phyloP scores from a whole-genome alignment of 768 basidiomycete genomes.

The Tephrocybe sp. region DNA sequence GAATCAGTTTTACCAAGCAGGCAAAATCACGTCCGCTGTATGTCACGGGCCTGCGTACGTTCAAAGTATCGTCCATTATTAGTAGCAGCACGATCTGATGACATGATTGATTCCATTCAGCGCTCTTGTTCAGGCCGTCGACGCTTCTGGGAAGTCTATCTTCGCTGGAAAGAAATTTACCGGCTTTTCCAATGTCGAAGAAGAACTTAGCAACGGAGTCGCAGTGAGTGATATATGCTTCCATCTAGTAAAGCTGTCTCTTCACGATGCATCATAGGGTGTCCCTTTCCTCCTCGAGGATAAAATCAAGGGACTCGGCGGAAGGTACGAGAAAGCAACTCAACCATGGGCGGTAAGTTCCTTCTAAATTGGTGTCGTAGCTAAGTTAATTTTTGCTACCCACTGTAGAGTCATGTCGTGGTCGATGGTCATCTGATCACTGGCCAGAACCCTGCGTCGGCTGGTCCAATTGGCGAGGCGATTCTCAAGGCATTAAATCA shows the following conservation, averaged over 20 bases:
- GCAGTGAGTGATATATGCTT: slow-evolving; percentile 30
- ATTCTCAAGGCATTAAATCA: slow-evolving; percentile 48
- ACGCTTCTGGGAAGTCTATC: slow-evolving; percentile 58
- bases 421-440: slow-evolving; percentile 60
- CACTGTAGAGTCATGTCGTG: slow-evolving; percentile 43
- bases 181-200: slow-evolving; percentile 73
- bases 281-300: slow-evolving; percentile 74
- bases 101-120: slow-evolving; percentile 21
- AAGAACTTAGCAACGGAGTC: slow-evolving; percentile 42
- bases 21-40: slow-evolving; percentile 68
- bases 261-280: slow-evolving; percentile 29
- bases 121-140: slow-evolving; percentile 57
- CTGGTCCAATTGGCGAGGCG: slow-evolving; percentile 51
- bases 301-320: slow-evolving; percentile 62
- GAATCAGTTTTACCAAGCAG: slow-evolving; percentile 61
- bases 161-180: slow-evolving; percentile 57
- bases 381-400: slow-evolving; percentile 1
- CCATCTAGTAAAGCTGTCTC: background rate
- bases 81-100: background rate
- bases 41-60: slow-evolving; percentile 79
- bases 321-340: slow-evolving; percentile 55
- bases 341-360: slow-evolving; percentile 55
- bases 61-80: background rate
- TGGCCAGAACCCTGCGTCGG: slow-evolving; percentile 75
- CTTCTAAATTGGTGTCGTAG: background rate